phyloP scores from a whole-genome alignment of 106 monocot genomes.

The Triglochin maritima region DNA sequence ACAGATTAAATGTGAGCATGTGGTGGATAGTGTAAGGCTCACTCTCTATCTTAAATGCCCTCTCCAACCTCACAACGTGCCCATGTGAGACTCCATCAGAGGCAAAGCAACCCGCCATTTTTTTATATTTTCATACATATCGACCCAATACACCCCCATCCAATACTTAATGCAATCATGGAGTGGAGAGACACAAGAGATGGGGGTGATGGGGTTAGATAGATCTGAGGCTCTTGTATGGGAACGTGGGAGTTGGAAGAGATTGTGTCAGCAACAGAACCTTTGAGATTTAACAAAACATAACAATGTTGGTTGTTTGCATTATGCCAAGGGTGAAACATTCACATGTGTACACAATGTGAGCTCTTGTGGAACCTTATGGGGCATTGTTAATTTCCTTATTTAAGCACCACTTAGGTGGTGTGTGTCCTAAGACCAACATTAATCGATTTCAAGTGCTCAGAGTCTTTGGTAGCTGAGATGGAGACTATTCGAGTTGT shows the following conservation, averaged over 20 bases:
- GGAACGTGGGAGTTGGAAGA: background rate
- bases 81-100: background rate
- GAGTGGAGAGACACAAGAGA: background rate
- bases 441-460: background rate
- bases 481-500: background rate
- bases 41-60: background rate
- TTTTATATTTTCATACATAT: background rate
- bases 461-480: background rate
- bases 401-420: background rate
- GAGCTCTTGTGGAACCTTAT: background rate
- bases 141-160: background rate
- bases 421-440: background rate
- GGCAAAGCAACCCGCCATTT: background rate
- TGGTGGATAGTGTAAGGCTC: background rate
- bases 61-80: background rate
- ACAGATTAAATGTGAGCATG: conserved; percentile 1
- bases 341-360: no score
- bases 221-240: background rate
- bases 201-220: background rate
- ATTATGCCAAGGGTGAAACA: no score
- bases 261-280: background rate
- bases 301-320: no score
- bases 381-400: background rate
- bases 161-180: background rate
- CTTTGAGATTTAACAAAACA: background rate